These are phyloP conservation scores for Populus nigra DNA, from an alignment of 345 rosid genomes.

Conservation along the genomic window DNA sequence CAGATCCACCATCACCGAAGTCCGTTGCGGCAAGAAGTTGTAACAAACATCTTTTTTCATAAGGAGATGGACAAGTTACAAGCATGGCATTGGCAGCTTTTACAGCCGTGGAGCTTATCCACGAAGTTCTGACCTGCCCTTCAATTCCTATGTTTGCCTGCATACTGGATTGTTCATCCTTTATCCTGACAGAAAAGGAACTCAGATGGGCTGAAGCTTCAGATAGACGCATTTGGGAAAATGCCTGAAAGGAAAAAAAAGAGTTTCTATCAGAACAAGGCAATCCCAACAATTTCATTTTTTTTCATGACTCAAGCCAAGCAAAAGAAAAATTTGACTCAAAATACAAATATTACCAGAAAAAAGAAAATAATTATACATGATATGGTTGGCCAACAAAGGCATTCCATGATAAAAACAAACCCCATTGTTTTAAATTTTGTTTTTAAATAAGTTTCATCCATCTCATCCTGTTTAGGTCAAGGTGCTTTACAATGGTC, in stretches of 20 bases:
- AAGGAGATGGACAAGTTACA: constrained; percentile 90
- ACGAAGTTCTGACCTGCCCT: constrained; percentile 56
- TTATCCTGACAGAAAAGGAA: constrained; percentile 84
- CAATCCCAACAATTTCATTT: neutral
- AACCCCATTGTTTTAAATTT: neutral
- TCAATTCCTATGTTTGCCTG: constrained; percentile 64
- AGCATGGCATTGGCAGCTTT: constrained; percentile 90
- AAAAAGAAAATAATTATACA: neutral
- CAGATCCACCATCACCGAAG: constrained; percentile 92
- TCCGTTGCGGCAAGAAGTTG: constrained; percentile 89
- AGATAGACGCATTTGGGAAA: constrained; percentile 91
- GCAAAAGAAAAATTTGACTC: too few species aligned
- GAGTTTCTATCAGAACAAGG: constrained; percentile 4
- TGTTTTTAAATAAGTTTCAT: neutral
- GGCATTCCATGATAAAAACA: neutral
- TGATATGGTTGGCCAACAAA: neutral
- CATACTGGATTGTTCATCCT: constrained; percentile 61
- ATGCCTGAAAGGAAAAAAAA: constrained; percentile 51
- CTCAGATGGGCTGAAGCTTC: constrained; percentile 98
- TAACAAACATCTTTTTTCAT: constrained; percentile 89
- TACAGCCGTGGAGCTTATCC: constrained; percentile 86
- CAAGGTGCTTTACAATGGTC: neutral
- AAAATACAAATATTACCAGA: neutral
- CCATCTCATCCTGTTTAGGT: neutral
- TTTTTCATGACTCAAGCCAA: neutral